Conservation (phyloP, 148 eudicot species). For the Persicaria tinctoria region DNA sequence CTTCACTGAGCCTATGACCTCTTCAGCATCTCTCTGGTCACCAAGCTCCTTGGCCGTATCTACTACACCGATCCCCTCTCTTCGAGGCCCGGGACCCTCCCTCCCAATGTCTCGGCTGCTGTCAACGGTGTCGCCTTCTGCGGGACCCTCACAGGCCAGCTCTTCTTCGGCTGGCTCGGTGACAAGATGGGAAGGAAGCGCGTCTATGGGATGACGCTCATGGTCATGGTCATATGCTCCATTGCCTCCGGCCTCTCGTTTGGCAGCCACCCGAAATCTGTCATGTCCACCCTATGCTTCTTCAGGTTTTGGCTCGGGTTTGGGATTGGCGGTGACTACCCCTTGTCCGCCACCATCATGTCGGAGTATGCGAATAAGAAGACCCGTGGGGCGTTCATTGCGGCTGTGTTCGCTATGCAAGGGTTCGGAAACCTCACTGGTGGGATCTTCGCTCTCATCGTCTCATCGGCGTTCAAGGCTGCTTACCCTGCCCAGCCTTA, state of each 20-base stretch:
- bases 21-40: conserved; percentile 37
- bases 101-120: conserved; percentile 37
- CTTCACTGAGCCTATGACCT: conserved; percentile 51
- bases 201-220: conserved; percentile 42
- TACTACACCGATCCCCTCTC: conserved; percentile 26
- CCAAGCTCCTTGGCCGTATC: conserved; percentile 38
- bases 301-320: conserved; percentile 58
- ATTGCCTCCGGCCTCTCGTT: conserved; percentile 46
- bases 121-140: conserved; percentile 49
- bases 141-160: conserved; percentile 46
- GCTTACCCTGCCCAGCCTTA: conserved; percentile 33
- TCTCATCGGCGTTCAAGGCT: conserved; percentile 32
- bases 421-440: conserved; percentile 53
- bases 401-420: conserved; percentile 71
- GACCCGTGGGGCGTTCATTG: conserved; percentile 54
- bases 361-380: conserved; percentile 57
- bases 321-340: conserved; percentile 64
- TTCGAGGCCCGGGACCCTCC: conserved; percentile 30
- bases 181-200: conserved; percentile 42
- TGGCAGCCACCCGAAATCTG: conserved; percentile 19
- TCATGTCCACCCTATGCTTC: conserved; percentile 44
- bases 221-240: conserved; percentile 41
- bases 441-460: conserved; percentile 37
- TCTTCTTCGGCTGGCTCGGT: conserved; percentile 64
- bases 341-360: conserved; percentile 55